Evolutionary conservation across 805 yeast genomes (phyloP).

Genomic region (Ogataea pilisensis): DNA sequence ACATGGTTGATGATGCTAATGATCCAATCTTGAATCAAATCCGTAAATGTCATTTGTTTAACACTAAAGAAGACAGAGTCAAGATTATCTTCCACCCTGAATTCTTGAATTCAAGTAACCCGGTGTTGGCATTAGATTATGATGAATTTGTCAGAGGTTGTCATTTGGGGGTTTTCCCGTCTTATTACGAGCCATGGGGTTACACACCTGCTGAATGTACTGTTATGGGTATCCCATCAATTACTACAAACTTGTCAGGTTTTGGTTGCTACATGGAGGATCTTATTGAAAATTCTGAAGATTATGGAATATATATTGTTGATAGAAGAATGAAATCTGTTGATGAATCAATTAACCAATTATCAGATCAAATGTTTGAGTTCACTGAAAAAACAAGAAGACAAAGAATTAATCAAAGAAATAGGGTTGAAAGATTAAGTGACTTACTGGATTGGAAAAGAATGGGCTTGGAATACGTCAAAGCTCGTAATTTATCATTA

Average conservation of each 20-base stretch:
- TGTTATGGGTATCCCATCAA: slow-evolving; percentile 98
- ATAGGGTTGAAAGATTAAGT: slow-evolving; percentile 89
- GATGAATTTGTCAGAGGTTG: slow-evolving; percentile 98
- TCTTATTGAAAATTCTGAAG: slow-evolving; percentile 86
- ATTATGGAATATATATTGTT: slow-evolving; percentile 95
- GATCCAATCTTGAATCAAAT: slow-evolving; percentile 92
- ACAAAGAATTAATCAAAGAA: slow-evolving; percentile 96
- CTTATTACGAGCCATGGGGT: slow-evolving; percentile 99
- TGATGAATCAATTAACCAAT: slow-evolving; percentile 89
- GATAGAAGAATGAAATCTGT: slow-evolving; percentile 90
- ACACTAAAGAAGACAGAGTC: slow-evolving; percentile 84
- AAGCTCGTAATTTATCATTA: slow-evolving; percentile 88
- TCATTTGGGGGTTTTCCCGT: slow-evolving; percentile 97
- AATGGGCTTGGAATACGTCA: slow-evolving; percentile 94
- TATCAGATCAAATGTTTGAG: slow-evolving; percentile 84
- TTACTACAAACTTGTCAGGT: slow-evolving; percentile 93
- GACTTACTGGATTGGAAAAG: slow-evolving; percentile 96
- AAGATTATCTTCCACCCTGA: slow-evolving; percentile 98
- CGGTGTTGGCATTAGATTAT: slow-evolving; percentile 87
- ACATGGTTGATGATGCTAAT: slow-evolving; percentile 86
- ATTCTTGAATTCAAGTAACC: slow-evolving; percentile 90
- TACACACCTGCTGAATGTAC: slow-evolving; percentile 99
- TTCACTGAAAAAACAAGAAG: slow-evolving; percentile 87
- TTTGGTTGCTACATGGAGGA: slow-evolving; percentile 99
- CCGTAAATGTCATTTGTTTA: slow-evolving; percentile 87